Conservation (phyloP, 1,284 basidiomycete genomes). For the Tylopilus sp. region DNA sequence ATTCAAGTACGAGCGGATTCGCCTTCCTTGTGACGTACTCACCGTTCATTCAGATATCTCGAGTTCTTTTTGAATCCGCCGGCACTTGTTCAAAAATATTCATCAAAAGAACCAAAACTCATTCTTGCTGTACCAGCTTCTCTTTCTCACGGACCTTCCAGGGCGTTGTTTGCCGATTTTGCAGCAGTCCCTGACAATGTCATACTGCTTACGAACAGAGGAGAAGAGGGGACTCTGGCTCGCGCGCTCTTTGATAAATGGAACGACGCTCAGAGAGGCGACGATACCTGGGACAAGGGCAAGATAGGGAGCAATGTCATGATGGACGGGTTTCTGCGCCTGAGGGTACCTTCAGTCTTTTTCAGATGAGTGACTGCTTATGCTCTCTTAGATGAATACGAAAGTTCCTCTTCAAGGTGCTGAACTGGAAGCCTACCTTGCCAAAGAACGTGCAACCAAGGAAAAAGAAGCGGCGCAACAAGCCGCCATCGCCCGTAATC, state of each 20-base stretch:
- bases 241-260: conserved; percentile 82
- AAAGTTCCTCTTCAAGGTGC: conserved; percentile 85
- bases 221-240: conserved; percentile 79
- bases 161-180: conserved; percentile 82
- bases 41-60: conserved; percentile 58
- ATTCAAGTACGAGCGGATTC: conserved; percentile 52
- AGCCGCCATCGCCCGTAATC: conserved; percentile 78
- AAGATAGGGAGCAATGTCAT: conserved; percentile 81
- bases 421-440: conserved; percentile 81
- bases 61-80: conserved; percentile 86
- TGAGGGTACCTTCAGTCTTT: conserved; percentile 51
- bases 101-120: conserved; percentile 84
- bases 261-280: conserved; percentile 74
- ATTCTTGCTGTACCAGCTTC: conserved; percentile 92
- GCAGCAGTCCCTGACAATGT: conserved; percentile 80
- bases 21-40: neutral
- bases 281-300: conserved; percentile 83
- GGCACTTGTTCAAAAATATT: conserved; percentile 77
- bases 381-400: conserved; percentile 62
- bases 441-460: conserved; percentile 74
- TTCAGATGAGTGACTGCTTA: conserved; percentile 11
- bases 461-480: conserved; percentile 87
- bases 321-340: conserved; percentile 64
- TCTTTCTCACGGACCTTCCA: conserved; percentile 89
- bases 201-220: conserved; percentile 74